Base-by-base conservation (phyloP, 306 rosid genomes). In the Pyrus betulifolia region DNA sequence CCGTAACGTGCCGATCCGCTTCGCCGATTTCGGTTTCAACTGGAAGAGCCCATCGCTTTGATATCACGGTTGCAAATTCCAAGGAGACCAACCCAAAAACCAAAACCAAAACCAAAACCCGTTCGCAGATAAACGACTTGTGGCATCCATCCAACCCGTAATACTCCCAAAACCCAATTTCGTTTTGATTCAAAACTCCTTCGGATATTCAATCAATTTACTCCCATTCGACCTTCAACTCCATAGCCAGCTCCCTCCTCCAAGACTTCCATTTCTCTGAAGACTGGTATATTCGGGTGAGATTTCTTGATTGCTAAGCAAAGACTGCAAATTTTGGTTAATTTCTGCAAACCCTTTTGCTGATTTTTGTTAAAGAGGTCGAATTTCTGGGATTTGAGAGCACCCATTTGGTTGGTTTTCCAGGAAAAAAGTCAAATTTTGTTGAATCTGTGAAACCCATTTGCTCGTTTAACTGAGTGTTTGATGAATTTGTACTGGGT, bases 141-240 rank as follows among this genome's bases (percentile, higher is more conserved):
- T 84, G 83, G 87, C 82, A 80, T 80, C 85, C 78, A 76, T 63
- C 58, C 46, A 64, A 74, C 84, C 65, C 85, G 71, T 76, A 72
- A 69, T 67, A 68, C 49, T 79, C 79, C 88, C 75, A 46, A 82
- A 70, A 72, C 58, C 68, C 72, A 35, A 23, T 11, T 31, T 67
- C 76, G 81, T 42, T 74, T 76, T 78, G 66, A 81, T 86, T 77
- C 76, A 23, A 70, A 77, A 66, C 72, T 6, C 51, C 28, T 70
- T 73, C 69, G 31, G 27, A 45, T 38, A 33, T 35, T 10, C 18
- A 35, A 10, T 44, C 22, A 59, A 35, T 51, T n/a, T 27, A 46
- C 55, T 71, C 57, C 35, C 54, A 52, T 38, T 55, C 45, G 69
- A 64, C 72, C 77, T 31, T 60, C 30, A 72, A 81, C 78, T 54